A percentile compares a stretch with the other conserved stretches of the same genome.
Conservation (phyloP, 306 rosid genomes). For the Corylus avellana region DNA sequence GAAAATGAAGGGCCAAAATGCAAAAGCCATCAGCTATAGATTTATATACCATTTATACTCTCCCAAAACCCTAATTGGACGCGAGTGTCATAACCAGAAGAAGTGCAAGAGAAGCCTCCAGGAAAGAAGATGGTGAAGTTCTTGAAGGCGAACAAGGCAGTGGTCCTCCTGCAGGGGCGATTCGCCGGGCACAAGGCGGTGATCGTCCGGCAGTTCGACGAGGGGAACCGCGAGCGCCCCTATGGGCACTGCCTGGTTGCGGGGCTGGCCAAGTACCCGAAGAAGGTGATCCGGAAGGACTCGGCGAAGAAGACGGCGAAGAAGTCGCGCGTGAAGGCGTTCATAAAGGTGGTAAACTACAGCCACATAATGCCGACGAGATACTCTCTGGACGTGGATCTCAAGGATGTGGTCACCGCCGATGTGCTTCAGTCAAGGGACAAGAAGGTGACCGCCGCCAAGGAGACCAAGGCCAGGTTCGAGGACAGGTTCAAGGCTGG, state of each 20-base stretch:
- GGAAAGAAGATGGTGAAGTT: conserved; percentile 39
- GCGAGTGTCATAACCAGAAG: too few species aligned
- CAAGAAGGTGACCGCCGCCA: conserved; percentile 35
- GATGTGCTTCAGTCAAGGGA: conserved; percentile 32
- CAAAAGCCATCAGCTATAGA: too few species aligned
- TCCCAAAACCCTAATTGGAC: too few species aligned
- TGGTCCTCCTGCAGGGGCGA: conserved; percentile 42
- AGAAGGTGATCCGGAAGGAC: conserved; percentile 42
- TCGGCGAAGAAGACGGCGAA: conserved; percentile 39
- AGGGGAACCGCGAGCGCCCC: conserved; percentile 39
- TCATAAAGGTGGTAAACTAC: conserved; percentile 40
- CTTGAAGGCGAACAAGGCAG: conserved; percentile 41
- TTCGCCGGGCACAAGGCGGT: conserved; percentile 45
- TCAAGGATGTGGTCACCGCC: conserved; percentile 33
- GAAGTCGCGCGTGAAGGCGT: conserved; percentile 46
- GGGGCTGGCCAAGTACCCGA: conserved; percentile 37
- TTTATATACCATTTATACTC: too few species aligned
- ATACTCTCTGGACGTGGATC: conserved; percentile 47
- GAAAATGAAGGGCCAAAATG: too few species aligned
- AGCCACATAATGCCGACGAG: conserved; percentile 49
- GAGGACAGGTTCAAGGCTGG: conserved; percentile 48
- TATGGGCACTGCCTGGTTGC: conserved; percentile 47
- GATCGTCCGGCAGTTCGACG: conserved; percentile 34
- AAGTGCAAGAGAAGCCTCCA: not conserved
- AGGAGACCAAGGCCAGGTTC: conserved; percentile 42